Base-by-base conservation (phyloP, 179 eudicot species). In the Camellia oleifera region DNA sequence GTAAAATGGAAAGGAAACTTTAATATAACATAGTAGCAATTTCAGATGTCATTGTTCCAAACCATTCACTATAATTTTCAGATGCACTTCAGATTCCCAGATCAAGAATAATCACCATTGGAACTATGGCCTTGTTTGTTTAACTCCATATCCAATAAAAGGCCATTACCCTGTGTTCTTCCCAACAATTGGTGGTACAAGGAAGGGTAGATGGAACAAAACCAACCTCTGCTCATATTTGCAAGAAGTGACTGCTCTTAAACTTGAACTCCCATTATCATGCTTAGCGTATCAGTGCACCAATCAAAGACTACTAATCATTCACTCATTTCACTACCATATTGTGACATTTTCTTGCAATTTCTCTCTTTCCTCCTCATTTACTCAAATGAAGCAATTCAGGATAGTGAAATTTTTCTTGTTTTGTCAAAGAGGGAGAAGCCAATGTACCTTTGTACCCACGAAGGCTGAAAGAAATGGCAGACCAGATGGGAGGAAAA, bases 401-500 rank as follows among this genome's bases (percentile, higher is more conserved):
- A 17, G 50, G 48, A 32, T 15, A 64, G 63, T 1, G 4, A 50
- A 3, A 70, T 50, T 50, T 20, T 9, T 48, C 15, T 45, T 46
- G 8, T 11, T 11, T 52, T 53, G 7, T 20, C 4, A 63, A 14
- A 26, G 5, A 68, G 9, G 44, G 20, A 53, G 32, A 12, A 14
- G 58, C 48, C 14, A 17, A 69, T 8, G 72, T 85, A 95, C 99
- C 99, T 86, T 92, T 89, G 86, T 89, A 95, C 17, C 99, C 98
- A 74, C 99, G 95, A 61, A 95, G 79, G 85, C 79, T 90, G 80
- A 89, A 94, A 76, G 97, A 87, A 78, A 95, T 64, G 23, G 77
- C 85, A 48, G 98, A 94, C 85, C 88, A 84, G 69, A 95, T 82
- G 23, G 95, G 93, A 81, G 99, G 99, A 81, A 92, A 75, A 58